A percentile compares a stretch with the other conserved stretches of the same genome.
These are phyloP conservation scores for Auriscalpium microsporum DNA, from an alignment of 768 basidiomycete genomes.

Conservation along the genomic window DNA sequence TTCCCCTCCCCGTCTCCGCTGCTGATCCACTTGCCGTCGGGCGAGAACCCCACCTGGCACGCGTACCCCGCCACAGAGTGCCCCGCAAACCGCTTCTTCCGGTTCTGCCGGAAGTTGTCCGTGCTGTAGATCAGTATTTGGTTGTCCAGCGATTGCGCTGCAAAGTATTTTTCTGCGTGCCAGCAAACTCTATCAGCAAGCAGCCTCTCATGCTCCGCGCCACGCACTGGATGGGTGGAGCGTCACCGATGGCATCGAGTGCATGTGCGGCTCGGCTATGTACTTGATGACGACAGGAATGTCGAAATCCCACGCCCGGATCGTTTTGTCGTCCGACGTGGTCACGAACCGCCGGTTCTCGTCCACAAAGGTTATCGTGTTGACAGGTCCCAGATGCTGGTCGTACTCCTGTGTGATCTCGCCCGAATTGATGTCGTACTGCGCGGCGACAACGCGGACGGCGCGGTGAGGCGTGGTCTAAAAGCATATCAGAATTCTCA, in stretches of 20 bases:
- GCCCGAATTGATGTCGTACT: slow-evolving; percentile 94
- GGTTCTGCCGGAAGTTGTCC: slow-evolving; percentile 96
- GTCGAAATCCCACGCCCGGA: slow-evolving; percentile 98
- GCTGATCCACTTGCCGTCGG: slow-evolving; percentile 97
- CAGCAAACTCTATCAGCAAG: no score
- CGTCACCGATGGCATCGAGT: slow-evolving; percentile 98
- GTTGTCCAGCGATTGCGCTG: slow-evolving; percentile 96
- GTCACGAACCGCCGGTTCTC: slow-evolving; percentile 97
- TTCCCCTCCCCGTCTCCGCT: slow-evolving; percentile 94
- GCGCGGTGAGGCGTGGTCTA: slow-evolving; percentile 1
- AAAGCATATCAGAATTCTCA: neutral
- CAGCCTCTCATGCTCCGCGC: neutral
- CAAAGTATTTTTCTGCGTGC: slow-evolving; percentile 81
- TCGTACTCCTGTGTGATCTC: slow-evolving; percentile 99
- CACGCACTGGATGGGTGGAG: slow-evolving; percentile 87
- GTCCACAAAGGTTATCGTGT: slow-evolving; percentile 98
- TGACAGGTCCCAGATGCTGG: slow-evolving; percentile 96
- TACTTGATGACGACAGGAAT: slow-evolving; percentile 99
- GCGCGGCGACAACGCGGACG: neutral
- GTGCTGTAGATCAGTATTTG: slow-evolving; percentile 97
- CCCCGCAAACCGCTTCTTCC: slow-evolving; percentile 97
- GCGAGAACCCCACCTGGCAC: slow-evolving; percentile 94
- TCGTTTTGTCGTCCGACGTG: slow-evolving; percentile 98
- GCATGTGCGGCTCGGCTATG: slow-evolving; percentile 98
- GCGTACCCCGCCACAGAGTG: slow-evolving; percentile 97